phyloP scores from a whole-genome alignment of 805 yeast species.

The Komagataella kurtzmanii region DNA sequence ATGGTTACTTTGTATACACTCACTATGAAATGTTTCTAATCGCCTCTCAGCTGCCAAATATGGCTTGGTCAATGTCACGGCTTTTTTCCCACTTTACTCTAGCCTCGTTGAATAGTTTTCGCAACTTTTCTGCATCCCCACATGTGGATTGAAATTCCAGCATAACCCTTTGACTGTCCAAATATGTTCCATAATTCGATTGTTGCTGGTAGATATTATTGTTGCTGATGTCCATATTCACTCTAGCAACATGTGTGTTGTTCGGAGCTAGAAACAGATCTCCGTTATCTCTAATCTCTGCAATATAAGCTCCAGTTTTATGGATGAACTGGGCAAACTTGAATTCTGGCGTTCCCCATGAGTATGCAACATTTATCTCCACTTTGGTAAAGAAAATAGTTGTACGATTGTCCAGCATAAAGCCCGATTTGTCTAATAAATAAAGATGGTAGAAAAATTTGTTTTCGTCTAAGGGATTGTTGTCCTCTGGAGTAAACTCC shows the following conservation, averaged over 20 bases:
- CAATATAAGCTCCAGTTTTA: slow-evolving; percentile 77
- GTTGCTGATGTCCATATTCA: slow-evolving; percentile 30
- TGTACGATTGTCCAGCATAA: slow-evolving; percentile 71
- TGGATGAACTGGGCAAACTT: slow-evolving; percentile 85
- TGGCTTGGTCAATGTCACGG: slow-evolving; percentile 12
- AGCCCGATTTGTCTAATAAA: slow-evolving; percentile 56
- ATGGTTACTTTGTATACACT: neutral
- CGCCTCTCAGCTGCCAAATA: neutral
- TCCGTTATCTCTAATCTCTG: slow-evolving; percentile 72
- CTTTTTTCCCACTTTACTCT: slow-evolving; percentile 29
- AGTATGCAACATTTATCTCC: slow-evolving; percentile 56
- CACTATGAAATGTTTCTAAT: too few species aligned
- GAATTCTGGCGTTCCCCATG: slow-evolving; percentile 86
- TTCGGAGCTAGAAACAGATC: slow-evolving; percentile 77
- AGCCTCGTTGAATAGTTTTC: slow-evolving; percentile 46
- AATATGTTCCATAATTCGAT: slow-evolving; percentile 15
- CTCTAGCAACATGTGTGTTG: slow-evolving; percentile 67
- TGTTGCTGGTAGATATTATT: slow-evolving; percentile 11
- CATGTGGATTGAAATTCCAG: slow-evolving; percentile 53
- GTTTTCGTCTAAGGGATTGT: slow-evolving; percentile 30
- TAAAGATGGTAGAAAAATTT: slow-evolving; percentile 68
- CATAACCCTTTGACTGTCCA: slow-evolving; percentile 69
- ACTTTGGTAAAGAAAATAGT: slow-evolving; percentile 40
- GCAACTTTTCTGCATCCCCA: slow-evolving; percentile 31
- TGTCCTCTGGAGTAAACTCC: slow-evolving; percentile 26